Percentiles rank a stretch among this genome's conserved stretches.
Conservation (phyloP, 2,329 filamentous ascomycete genomes). For the Hypoxylon sp. region DNA sequence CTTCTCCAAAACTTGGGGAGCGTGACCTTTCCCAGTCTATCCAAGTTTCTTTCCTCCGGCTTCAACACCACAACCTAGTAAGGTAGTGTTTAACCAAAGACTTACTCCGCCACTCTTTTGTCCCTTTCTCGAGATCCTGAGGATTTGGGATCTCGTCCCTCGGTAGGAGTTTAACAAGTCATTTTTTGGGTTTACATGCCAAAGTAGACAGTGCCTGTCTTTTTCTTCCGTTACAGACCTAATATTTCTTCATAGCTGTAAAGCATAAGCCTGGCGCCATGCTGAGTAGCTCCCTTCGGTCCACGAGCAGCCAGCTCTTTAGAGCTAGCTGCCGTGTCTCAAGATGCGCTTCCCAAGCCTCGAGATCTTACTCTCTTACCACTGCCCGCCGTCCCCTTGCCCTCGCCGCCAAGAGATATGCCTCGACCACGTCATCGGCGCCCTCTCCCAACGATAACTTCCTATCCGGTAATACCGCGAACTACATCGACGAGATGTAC, state of each 20-base stretch:
- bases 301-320: constrained; percentile 75
- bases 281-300: constrained; percentile 78
- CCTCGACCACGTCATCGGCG: constrained; percentile 65
- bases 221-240: constrained; percentile 22
- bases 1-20: constrained; percentile 39
- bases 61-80: constrained; percentile 40
- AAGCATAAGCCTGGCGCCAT: constrained; percentile 68
- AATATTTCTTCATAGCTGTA: constrained; percentile 43
- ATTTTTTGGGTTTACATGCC: constrained; percentile 38
- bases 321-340: constrained; percentile 65
- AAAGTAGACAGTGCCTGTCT: constrained; percentile 27
- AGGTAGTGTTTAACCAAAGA: constrained; percentile 53
- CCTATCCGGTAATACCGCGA: constrained; percentile 95
- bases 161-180: constrained; percentile 50
- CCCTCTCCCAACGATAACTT: constrained; percentile 95
- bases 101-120: constrained; percentile 67
- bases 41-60: constrained; percentile 39
- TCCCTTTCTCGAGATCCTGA: constrained; percentile 50
- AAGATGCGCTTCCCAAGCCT: constrained; percentile 55
- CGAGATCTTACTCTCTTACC: constrained; percentile 62
- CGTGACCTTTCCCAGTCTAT: constrained; percentile 37
- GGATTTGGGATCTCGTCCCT: constrained; percentile 47
- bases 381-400: constrained; percentile 66
- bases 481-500: constrained; percentile 99
- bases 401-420: constrained; percentile 66